Percentiles rank a stretch among this genome's conserved stretches.
Evolutionary conservation across 352 stramenopile genomes (phyloP).

Genomic region (Pythium angustatum): DNA sequence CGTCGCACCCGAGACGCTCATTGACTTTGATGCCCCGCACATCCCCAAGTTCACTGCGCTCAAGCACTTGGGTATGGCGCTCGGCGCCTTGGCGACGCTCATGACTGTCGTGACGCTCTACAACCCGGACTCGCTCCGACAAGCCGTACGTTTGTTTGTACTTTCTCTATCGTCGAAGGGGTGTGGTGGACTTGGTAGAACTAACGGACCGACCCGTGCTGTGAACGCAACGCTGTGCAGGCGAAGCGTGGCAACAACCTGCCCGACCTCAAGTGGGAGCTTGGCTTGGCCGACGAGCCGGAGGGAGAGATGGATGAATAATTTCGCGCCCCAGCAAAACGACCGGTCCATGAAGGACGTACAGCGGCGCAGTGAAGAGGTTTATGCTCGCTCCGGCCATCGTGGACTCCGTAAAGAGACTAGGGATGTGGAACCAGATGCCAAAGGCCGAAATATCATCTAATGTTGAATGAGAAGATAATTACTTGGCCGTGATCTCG

Average conservation of each 20-base stretch:
- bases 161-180: not conserved
- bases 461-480: slow-evolving; percentile 16
- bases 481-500: not conserved
- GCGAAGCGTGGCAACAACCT: slow-evolving; percentile 75
- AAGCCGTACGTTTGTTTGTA: slow-evolving; percentile 55
- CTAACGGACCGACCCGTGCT: not conserved
- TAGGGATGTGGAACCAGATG: not conserved
- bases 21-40: slow-evolving; percentile 88
- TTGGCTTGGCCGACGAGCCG: slow-evolving; percentile 69
- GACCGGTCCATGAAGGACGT: too few species aligned
- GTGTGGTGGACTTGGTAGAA: not conserved
- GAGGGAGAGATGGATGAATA: slow-evolving; percentile 86
- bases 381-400: not conserved
- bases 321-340: slow-evolving; percentile 17
- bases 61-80: slow-evolving; percentile 56
- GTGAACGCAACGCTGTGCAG: slow-evolving; percentile 27
- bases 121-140: slow-evolving; percentile 76
- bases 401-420: not conserved
- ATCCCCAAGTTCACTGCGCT: slow-evolving; percentile 78
- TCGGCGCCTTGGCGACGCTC: slow-evolving; percentile 63
- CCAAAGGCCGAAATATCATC: slow-evolving; percentile 15
- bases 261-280: slow-evolving; percentile 80
- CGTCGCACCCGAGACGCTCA: slow-evolving; percentile 83
- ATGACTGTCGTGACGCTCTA: slow-evolving; percentile 82
- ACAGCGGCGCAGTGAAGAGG: not conserved